Percentiles rank a stretch among this genome's conserved stretches.
Evolutionary conservation across 129 eudicot genomes (phyloP).

Genomic region (Lactuca saligna): DNA sequence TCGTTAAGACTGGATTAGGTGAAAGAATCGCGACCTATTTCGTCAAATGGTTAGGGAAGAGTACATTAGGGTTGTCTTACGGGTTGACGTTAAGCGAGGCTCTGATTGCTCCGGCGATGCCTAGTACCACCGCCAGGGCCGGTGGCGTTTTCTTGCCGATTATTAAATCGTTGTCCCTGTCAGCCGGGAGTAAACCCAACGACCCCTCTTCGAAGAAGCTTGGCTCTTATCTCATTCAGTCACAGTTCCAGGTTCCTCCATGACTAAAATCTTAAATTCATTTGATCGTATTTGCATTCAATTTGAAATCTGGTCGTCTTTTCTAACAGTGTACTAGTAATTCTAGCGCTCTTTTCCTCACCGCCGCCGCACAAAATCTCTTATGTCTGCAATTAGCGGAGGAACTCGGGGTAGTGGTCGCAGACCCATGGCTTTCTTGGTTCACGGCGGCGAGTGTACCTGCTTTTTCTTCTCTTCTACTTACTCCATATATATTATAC

Average conservation of each 20-base stretch:
- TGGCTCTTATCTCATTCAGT: slow-evolving; percentile 73
- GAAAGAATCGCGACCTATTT: slow-evolving; percentile 79
- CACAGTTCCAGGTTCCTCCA: slow-evolving; percentile 73
- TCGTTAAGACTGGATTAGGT: slow-evolving; percentile 82
- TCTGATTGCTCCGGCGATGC: slow-evolving; percentile 95
- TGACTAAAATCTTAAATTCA: neutral
- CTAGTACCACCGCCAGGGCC: slow-evolving; percentile 89
- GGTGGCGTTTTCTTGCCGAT: slow-evolving; percentile 94
- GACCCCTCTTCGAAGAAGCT: slow-evolving; percentile 69
- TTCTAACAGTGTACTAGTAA: slow-evolving; percentile 62
- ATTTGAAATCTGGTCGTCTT: neutral
- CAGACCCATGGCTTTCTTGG: slow-evolving; percentile 79
- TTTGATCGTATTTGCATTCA: neutral
- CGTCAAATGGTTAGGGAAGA: slow-evolving; percentile 84
- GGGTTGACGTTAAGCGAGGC: slow-evolving; percentile 89
- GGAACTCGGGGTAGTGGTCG: slow-evolving; percentile 65
- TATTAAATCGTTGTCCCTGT: slow-evolving; percentile 70
- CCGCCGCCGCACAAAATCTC: slow-evolving; percentile 95
- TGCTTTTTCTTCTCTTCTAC: slow-evolving; percentile 52
- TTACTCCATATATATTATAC: slow-evolving; percentile 63
- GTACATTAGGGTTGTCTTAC: slow-evolving; percentile 85
- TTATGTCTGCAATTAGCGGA: slow-evolving; percentile 82
- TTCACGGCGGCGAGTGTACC: slow-evolving; percentile 73
- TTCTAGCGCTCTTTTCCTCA: slow-evolving; percentile 94
- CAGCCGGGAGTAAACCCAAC: slow-evolving; percentile 75